Evolutionary conservation across 2,329 filamentous ascomycete species (phyloP).

Genomic region (Botrytis fabae): DNA sequence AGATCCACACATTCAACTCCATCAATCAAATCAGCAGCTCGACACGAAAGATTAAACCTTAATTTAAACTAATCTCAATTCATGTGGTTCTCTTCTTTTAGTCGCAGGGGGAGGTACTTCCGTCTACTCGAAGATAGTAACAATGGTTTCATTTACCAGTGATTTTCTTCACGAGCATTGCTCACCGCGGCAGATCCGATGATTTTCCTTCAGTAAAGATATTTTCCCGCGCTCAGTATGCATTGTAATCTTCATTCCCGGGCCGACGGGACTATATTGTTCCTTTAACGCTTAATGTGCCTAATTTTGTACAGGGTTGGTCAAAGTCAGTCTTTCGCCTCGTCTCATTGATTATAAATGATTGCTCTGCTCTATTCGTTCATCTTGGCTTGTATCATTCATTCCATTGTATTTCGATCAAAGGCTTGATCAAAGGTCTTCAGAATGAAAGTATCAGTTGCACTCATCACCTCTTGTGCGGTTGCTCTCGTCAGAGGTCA

Average conservation of each 20-base stretch:
- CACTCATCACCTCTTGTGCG: slow-evolving; percentile 1
- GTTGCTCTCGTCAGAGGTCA: slow-evolving; percentile 16
- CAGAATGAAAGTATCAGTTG: slow-evolving; percentile 16
- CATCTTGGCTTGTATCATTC: background rate
- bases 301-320: too few species aligned
- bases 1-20: background rate
- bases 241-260: too few species aligned
- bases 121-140: background rate
- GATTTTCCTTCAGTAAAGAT: slow-evolving; percentile 14
- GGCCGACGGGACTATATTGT: slow-evolving; percentile 1
- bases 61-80: background rate
- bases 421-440: too few species aligned
- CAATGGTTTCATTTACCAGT: background rate
- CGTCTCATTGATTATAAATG: slow-evolving; percentile 5
- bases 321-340: background rate
- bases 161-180: background rate
- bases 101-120: background rate
- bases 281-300: background rate
- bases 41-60: background rate
- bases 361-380: background rate
- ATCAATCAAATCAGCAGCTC: background rate
- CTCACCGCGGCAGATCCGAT: background rate
- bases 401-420: background rate
- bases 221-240: background rate
- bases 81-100: background rate